Conservation (phyloP, 1,284 basidiomycete species). For the Rhizoctonia solani region DNA sequence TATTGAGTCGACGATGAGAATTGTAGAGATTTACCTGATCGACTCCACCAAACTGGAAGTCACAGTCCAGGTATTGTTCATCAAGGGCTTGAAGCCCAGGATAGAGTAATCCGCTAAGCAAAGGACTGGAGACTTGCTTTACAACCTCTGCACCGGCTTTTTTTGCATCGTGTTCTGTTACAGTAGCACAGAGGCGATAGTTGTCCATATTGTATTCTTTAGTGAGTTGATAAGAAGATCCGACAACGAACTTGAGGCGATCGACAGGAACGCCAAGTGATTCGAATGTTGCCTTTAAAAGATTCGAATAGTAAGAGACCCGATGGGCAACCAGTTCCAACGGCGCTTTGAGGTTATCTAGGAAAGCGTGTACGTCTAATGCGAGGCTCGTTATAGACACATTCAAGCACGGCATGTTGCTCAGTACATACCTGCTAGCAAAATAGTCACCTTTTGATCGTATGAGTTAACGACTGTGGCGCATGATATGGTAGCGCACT, state of each 20-base stretch:
- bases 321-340: conserved; percentile 90
- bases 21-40: conserved; percentile 72
- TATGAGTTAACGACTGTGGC: background rate
- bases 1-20: background rate
- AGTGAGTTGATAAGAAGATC: conserved; percentile 90
- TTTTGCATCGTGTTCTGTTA: conserved; percentile 95
- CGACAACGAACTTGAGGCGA: conserved; percentile 83
- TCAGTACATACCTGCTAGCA: conserved; percentile 74
- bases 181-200: conserved; percentile 86
- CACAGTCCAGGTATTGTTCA: conserved; percentile 93
- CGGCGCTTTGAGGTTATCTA: conserved; percentile 97
- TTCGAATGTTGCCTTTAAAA: conserved; percentile 83
- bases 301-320: conserved; percentile 86
- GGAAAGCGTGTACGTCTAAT: conserved; percentile 93
- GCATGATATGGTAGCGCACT: conserved; percentile 36
- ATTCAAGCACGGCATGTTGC: too few species aligned
- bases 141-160: conserved; percentile 99
- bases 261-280: conserved; percentile 91
- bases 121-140: conserved; percentile 92
- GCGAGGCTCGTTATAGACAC: too few species aligned
- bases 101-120: conserved; percentile 92
- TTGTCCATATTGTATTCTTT: conserved; percentile 95
- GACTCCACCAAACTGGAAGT: conserved; percentile 98
- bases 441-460: conserved; percentile 70
- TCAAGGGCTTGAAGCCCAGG: conserved; percentile 96